Conservation (phyloP, 306 rosid species). For the Prunus davidiana region DNA sequence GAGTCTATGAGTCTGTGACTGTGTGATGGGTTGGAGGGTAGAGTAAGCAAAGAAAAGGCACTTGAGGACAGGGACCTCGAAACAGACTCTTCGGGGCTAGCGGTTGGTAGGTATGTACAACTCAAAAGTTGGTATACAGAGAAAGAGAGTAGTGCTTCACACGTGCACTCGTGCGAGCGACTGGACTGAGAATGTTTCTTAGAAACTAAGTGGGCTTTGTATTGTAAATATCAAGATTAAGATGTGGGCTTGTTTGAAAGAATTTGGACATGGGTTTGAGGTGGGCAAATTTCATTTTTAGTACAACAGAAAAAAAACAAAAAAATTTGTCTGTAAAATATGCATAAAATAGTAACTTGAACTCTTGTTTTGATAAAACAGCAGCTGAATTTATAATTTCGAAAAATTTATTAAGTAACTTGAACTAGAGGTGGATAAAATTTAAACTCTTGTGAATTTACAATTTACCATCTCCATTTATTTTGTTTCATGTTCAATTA, state of each 20-base stretch:
- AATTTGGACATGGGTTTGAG: not conserved
- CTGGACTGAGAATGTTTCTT: not conserved
- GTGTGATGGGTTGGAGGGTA: conserved; percentile 1
- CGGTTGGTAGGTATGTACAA: conserved; percentile 47
- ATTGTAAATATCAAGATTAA: not conserved
- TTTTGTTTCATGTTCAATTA: too few species aligned
- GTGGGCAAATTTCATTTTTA: too few species aligned
- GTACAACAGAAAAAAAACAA: too few species aligned
- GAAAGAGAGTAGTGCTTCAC: not conserved
- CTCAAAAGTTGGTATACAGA: conserved; percentile 10
- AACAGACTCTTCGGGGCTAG: conserved; percentile 30
- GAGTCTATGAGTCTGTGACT: conserved; percentile 10
- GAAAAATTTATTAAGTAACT: too few species aligned
- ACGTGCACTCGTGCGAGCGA: conserved; percentile 6
- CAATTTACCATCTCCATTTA: too few species aligned
- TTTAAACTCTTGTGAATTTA: too few species aligned
- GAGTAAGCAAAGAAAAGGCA: conserved; percentile 52
- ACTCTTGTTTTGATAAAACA: too few species aligned
- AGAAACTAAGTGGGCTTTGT: not conserved
- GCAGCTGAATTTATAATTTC: too few species aligned
- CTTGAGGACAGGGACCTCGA: conserved; percentile 39
- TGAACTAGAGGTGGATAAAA: too few species aligned
- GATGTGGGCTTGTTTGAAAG: not conserved
- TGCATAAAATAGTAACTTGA: too few species aligned
- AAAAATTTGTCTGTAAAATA: too few species aligned